Evolutionary conservation across 1,284 basidiomycete species (phyloP).

Genomic region (Phylloporus sp.): DNA sequence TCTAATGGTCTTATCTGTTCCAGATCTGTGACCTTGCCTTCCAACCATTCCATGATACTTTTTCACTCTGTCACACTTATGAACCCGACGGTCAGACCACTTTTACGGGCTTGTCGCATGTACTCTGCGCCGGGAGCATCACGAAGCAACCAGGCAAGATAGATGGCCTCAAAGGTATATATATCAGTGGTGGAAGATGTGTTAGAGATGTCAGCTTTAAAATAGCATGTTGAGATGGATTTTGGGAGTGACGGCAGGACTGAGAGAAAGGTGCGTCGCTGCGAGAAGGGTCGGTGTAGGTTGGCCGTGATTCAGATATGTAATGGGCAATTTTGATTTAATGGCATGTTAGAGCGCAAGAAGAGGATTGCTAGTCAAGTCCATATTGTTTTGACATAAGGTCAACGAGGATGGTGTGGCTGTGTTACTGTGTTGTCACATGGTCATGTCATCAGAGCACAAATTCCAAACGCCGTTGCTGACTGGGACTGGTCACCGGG

Average conservation of each 20-base stretch:
- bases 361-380: slow-evolving; percentile 49
- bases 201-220: slow-evolving; percentile 54
- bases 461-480: too few species aligned
- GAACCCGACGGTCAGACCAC: slow-evolving; percentile 72
- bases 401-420: too few species aligned
- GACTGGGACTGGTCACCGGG: too few species aligned
- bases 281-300: slow-evolving; percentile 51
- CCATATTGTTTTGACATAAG: too few species aligned
- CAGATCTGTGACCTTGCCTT: slow-evolving; percentile 62
- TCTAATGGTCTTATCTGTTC: slow-evolving; percentile 59
- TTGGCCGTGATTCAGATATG: slow-evolving; percentile 53
- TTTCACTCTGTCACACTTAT: slow-evolving; percentile 88
- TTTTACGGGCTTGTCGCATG: slow-evolving; percentile 80
- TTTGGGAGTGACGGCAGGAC: slow-evolving; percentile 62
- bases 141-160: slow-evolving; percentile 77
- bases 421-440: too few species aligned
- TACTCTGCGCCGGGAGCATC: slow-evolving; percentile 83
- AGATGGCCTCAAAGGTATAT: slow-evolving; percentile 80
- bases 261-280: slow-evolving; percentile 71
- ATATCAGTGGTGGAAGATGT: slow-evolving; percentile 57
- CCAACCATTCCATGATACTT: slow-evolving; percentile 82
- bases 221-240: slow-evolving; percentile 74
- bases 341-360: slow-evolving; percentile 61
- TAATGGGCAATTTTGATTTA: slow-evolving; percentile 51
- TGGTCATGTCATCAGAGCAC: too few species aligned